Evolutionary conservation across 2,329 filamentous ascomycete genomes (phyloP).

Genomic region (Pseudopithomyces maydicus): DNA sequence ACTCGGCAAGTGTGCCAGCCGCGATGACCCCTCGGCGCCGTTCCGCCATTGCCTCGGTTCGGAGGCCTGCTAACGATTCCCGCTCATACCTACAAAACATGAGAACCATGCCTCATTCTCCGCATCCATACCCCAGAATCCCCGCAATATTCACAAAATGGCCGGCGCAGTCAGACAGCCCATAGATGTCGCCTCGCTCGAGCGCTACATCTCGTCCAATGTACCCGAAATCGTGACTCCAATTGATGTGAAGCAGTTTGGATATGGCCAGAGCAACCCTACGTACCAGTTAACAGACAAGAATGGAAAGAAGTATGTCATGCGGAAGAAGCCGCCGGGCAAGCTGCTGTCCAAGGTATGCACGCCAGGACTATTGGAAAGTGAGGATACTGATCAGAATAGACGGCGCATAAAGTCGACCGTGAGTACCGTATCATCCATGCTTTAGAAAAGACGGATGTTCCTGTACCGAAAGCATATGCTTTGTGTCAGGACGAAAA

Average conservation of each 20-base stretch:
- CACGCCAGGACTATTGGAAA: not conserved
- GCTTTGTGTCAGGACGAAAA: conserved; percentile 82
- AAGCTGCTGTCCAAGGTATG: conserved; percentile 71
- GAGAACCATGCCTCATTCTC: conserved; percentile 13
- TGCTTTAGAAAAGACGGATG: conserved; percentile 77
- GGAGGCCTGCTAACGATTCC: conserved; percentile 6
- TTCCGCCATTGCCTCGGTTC: conserved; percentile 6
- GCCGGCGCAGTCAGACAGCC: conserved; percentile 88
- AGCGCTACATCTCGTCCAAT: conserved; percentile 75
- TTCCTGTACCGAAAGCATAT: conserved; percentile 83
- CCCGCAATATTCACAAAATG: conserved; percentile 56
- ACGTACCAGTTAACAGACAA: conserved; percentile 87
- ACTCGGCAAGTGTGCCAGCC: not conserved
- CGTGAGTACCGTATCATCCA: conserved; percentile 91
- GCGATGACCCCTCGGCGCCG: not conserved
- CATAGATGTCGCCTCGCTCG: conserved; percentile 80
- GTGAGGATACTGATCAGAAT: not conserved
- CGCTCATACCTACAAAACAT: conserved; percentile 16
- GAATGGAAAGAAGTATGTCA: conserved; percentile 74
- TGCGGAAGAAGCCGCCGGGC: conserved; percentile 98
- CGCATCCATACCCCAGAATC: conserved; percentile 2
- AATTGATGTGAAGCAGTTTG: conserved; percentile 92
- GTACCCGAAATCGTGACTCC: conserved; percentile 86
- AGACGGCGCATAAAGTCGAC: conserved; percentile 95
- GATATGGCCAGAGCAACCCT: conserved; percentile 96